phyloP scores from a whole-genome alignment of 169 alveolate genomes.

The Cyclospora cayetanensis region DNA sequence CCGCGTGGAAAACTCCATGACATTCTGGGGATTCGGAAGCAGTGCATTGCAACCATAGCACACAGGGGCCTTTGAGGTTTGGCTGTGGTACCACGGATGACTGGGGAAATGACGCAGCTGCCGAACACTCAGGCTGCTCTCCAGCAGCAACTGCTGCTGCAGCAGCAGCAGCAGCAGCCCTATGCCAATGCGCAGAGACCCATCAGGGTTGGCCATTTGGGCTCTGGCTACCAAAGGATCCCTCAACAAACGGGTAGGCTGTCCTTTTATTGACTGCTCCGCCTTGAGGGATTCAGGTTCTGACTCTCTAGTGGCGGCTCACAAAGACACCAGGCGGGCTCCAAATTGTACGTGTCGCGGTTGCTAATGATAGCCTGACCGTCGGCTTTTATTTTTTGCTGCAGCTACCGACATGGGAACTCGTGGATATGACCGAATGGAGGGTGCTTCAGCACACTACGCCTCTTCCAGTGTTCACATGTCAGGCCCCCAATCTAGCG shows the following conservation, averaged over 20 bases:
- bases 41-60: not conserved
- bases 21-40: not conserved
- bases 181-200: not conserved
- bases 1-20: not conserved
- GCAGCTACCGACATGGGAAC: not conserved
- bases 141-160: constrained; percentile 19
- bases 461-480: not conserved
- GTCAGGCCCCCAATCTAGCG: not conserved
- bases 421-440: not conserved
- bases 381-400: not conserved
- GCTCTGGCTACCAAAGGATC: not conserved
- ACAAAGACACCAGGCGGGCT: too few relatives aligned
- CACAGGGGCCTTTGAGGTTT: not conserved
- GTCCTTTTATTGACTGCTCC: too few relatives aligned
- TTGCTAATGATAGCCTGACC: too few relatives aligned
- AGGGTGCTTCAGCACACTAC: not conserved
- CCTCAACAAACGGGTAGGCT: not conserved
- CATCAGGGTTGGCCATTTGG: not conserved
- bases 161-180: constrained; percentile 14
- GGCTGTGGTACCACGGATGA: not conserved
- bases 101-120: not conserved
- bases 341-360: too few relatives aligned
- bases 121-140: constrained; percentile 3
- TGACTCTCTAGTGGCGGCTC: too few relatives aligned
- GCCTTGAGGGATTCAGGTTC: too few relatives aligned